These are phyloP conservation scores for Rhizopus microsporus DNA, from an alignment of 371 early-diverging fungal species.

Conservation along the genomic window DNA sequence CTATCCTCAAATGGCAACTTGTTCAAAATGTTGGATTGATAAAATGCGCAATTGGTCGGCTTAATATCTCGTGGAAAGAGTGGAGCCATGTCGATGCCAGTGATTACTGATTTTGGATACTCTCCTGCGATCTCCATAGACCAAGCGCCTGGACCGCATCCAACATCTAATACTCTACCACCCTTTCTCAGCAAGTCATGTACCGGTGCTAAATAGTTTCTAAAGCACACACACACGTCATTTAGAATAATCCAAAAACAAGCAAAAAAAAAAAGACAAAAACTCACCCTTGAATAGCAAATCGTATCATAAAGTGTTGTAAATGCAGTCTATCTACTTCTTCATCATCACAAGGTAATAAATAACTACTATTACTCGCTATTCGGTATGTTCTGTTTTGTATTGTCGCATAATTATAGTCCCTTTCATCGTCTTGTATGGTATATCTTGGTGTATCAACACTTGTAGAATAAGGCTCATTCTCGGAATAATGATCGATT, in stretches of 20 bases:
- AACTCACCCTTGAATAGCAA: constrained; percentile 55
- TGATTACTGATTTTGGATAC: constrained; percentile 55
- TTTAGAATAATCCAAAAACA: neutral
- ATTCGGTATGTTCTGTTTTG: constrained; percentile 35
- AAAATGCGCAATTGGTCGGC: constrained; percentile 46
- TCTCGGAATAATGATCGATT: constrained; percentile 1
- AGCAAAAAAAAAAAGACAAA: neutral
- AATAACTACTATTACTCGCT: constrained; percentile 27
- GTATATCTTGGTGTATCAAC: constrained; percentile 7
- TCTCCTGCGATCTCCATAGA: constrained; percentile 62
- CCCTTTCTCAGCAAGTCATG: constrained; percentile 48
- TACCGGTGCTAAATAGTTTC: constrained; percentile 55
- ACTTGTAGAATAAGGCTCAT: constrained; percentile 2
- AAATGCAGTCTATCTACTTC: constrained; percentile 46
- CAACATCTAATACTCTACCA: constrained; percentile 50
- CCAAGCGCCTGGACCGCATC: constrained; percentile 63
- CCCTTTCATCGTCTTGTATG: neutral
- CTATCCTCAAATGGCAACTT: constrained; percentile 42
- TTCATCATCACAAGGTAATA: constrained; percentile 52
- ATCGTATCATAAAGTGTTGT: constrained; percentile 50
- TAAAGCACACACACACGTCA: constrained; percentile 4
- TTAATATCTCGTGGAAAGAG: constrained; percentile 47
- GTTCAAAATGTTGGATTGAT: constrained; percentile 37
- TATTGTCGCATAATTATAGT: neutral
- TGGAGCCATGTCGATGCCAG: constrained; percentile 48